Conservation (phyloP, 805 yeast species). For the Sugiyamaella chiloensis region DNA sequence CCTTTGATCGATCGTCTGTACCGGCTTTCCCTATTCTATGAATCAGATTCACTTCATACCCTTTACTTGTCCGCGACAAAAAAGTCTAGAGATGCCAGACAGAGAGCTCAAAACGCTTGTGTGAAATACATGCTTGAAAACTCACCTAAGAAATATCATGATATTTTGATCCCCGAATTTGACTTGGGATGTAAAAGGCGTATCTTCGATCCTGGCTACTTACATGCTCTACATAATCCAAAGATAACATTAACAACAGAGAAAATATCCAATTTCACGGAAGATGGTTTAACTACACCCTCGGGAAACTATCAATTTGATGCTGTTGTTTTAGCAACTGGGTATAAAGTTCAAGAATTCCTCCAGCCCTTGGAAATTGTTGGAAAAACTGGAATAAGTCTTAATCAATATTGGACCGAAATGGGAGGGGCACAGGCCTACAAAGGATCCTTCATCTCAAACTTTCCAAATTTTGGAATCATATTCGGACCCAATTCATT, state of each 20-base stretch:
- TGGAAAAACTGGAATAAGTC: constrained; percentile 14
- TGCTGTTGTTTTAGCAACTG: constrained; percentile 17
- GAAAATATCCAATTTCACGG: constrained; percentile 21
- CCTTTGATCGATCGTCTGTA: background rate
- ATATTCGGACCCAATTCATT: constrained; percentile 23
- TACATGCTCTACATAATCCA: constrained; percentile 19
- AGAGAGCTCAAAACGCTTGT: constrained; percentile 8
- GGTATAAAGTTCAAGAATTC: constrained; percentile 14
- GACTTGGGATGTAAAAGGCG: constrained; percentile 25
- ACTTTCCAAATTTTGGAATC: constrained; percentile 24
- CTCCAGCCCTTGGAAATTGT: constrained; percentile 10
- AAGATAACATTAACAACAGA: constrained; percentile 23
- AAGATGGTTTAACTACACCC: constrained; percentile 22
- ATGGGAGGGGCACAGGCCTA: constrained; percentile 23
- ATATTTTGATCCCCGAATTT: constrained; percentile 20
- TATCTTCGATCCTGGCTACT: constrained; percentile 25
- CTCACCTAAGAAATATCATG: constrained; percentile 4
- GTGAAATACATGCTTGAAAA: constrained; percentile 13
- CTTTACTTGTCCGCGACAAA: background rate
- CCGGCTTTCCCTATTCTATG: background rate
- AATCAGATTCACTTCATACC: constrained; percentile 1
- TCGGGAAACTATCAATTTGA: constrained; percentile 28
- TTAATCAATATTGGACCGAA: constrained; percentile 13
- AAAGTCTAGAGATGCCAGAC: background rate
- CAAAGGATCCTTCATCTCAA: constrained; percentile 19